Conservation (phyloP, 257 asterid genomes). For the Cinchona pubescens region DNA sequence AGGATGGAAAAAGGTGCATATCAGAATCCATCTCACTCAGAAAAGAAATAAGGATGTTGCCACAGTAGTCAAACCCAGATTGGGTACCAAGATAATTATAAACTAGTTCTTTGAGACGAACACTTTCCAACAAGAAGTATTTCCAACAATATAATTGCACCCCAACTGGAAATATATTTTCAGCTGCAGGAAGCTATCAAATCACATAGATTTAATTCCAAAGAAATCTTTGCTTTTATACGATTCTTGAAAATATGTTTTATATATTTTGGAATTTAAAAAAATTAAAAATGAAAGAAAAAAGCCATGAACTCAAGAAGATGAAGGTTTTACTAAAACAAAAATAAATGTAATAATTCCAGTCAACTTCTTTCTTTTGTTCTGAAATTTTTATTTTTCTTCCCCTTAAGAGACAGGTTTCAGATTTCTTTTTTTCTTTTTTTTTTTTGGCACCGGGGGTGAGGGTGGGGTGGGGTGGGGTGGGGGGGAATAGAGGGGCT, state of each 20-base stretch:
- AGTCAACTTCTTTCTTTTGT: no score
- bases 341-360: neutral
- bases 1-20: slow-evolving; percentile 3
- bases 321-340: neutral
- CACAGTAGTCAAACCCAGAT: slow-evolving; percentile 5
- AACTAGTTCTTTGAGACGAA: neutral
- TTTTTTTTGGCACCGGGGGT: neutral
- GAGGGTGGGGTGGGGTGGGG: neutral
- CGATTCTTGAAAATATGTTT: neutral
- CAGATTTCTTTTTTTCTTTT: neutral
- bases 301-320: neutral
- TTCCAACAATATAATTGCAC: neutral
- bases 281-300: no score
- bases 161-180: neutral
- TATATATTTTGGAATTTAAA: no score
- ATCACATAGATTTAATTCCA: no score
- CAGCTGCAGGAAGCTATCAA: neutral
- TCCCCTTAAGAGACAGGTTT: no score
- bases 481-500: no score
- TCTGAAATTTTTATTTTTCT: no score
- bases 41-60: neutral
- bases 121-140: neutral
- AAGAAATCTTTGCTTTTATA: neutral
- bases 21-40: slow-evolving; percentile 24
- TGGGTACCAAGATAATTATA: neutral